Conservation (phyloP, 2,329 filamentous ascomycete genomes). For the Verticillium longisporum region DNA sequence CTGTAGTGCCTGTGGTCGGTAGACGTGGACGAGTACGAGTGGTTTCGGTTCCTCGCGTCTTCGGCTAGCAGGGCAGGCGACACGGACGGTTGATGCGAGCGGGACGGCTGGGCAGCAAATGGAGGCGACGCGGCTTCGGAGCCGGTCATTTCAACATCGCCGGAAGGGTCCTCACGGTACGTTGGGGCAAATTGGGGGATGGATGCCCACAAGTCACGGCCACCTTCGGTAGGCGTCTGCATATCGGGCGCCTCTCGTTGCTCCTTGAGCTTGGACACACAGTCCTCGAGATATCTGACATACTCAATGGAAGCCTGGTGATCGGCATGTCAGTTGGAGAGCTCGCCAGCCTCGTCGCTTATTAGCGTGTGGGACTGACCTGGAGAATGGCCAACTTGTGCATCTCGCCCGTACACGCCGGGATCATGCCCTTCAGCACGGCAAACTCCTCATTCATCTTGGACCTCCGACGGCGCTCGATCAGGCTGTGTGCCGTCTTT, state of each 20-base stretch:
- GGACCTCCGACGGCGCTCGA: slow-evolving; percentile 79
- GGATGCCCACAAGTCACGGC: slow-evolving; percentile 18
- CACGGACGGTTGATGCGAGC: slow-evolving; percentile 37
- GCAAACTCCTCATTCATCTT: slow-evolving; percentile 99
- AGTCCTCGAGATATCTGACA: slow-evolving; percentile 86
- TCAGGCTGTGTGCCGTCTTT: slow-evolving; percentile 93
- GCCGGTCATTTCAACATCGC: slow-evolving; percentile 57
- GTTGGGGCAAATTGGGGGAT: slow-evolving; percentile 19
- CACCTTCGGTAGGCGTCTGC: not conserved
- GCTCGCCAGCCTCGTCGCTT: not conserved
- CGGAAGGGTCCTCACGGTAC: slow-evolving; percentile 30
- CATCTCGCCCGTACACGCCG: slow-evolving; percentile 95
- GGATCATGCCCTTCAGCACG: slow-evolving; percentile 89
- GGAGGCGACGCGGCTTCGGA: slow-evolving; percentile 42
- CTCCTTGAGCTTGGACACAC: slow-evolving; percentile 71
- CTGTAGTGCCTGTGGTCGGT: slow-evolving; percentile 45
- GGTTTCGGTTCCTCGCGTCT: slow-evolving; percentile 36
- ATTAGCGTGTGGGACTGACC: slow-evolving; percentile 40
- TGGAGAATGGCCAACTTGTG: slow-evolving; percentile 94
- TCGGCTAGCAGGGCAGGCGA: slow-evolving; percentile 46
- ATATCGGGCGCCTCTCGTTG: slow-evolving; percentile 27
- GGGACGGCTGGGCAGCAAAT: slow-evolving; percentile 23
- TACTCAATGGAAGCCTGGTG: slow-evolving; percentile 89
- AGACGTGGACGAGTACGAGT: slow-evolving; percentile 48
- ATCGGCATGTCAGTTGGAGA: not conserved